These are phyloP conservation scores for Trichopus zeylanicus DNA, from an alignment of 116 monocot genomes.

Conservation along the genomic window DNA sequence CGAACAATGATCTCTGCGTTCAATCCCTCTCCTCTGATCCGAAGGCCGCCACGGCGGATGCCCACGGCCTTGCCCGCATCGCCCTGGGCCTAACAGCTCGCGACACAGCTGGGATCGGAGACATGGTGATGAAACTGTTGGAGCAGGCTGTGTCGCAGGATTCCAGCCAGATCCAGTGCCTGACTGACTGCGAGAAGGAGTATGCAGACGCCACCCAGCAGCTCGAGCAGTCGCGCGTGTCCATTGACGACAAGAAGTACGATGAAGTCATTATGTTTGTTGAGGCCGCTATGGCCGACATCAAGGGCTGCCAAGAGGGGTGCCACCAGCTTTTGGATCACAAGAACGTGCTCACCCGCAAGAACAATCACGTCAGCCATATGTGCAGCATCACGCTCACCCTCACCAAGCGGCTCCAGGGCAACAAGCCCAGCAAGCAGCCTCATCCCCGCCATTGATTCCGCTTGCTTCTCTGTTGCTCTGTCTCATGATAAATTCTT, in stretches of 20 bases:
- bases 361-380: constrained; percentile 1
- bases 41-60: neutral
- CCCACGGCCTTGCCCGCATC: constrained; percentile 8
- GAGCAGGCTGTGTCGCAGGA: constrained; percentile 3
- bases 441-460: neutral
- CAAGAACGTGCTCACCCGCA: constrained; percentile 4
- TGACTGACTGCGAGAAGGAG: constrained; percentile 9
- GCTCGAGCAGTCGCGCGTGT: neutral
- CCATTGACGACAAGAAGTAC: constrained; percentile 3
- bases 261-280: constrained; percentile 5
- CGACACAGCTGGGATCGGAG: constrained; percentile 1
- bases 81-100: neutral
- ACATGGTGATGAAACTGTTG: neutral
- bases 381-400: constrained; percentile 7
- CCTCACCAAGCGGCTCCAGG: constrained; percentile 1
- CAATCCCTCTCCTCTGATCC: constrained; percentile 6
- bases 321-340: neutral
- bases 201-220: constrained; percentile 8
- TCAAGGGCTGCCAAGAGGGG: constrained; percentile 5
- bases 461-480: too few relatives aligned
- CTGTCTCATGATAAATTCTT: too few relatives aligned
- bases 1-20: constrained; percentile 10
- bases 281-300: constrained; percentile 3
- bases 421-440: neutral
- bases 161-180: constrained; percentile 1